Evolutionary conservation across 768 basidiomycete species (phyloP), one percentile per base, ranked within the genome.

Genomic region (Calocybe cyanea): DNA sequence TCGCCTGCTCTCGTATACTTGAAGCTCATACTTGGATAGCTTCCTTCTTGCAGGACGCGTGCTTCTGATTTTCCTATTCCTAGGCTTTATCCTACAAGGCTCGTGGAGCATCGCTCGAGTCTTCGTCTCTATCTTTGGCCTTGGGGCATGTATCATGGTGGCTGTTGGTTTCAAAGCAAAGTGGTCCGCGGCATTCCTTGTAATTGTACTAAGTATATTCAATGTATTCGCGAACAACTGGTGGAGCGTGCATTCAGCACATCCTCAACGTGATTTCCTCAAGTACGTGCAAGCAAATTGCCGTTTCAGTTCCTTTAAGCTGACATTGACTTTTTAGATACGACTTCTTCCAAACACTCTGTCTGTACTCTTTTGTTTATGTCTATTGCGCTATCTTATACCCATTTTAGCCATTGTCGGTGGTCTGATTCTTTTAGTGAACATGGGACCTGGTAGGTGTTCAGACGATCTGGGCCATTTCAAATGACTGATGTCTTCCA

Each of bases 131-230:
- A 73, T 98, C 49, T 66, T 97, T 48, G 96, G 96, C 45, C 77
- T 99, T 35, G 87, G 77, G 11, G 93, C 94, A 3, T 98, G 96
- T 60, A 68, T 80, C 60, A 97, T 95, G 90, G 94, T 99, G 38
- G 96, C 94, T 8, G 78, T 98, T 50, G 96, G 96, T 36, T 98
- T 97, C 83, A 98, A 98, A 71, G 95, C 96, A 58, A 98, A 97
- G 70, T 96, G 93, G 91, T 92, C 91, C 11, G 95, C 95, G 2
- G 81, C 84, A 10, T 98, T 98, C 82, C 80, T 99, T 50, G 94
- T 97, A 49, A 67, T 96, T 52, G 77, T 93, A 3, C 68, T 99
- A 58, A 91, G 88, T 61, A 65, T 91, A 57, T 97, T 98, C 84
- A 99, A 99, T 63, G 92, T 95, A 25, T 90, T 95, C 58, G 90